Conservation (phyloP, 2,329 filamentous ascomycete genomes). For the Cercospora sesami region DNA sequence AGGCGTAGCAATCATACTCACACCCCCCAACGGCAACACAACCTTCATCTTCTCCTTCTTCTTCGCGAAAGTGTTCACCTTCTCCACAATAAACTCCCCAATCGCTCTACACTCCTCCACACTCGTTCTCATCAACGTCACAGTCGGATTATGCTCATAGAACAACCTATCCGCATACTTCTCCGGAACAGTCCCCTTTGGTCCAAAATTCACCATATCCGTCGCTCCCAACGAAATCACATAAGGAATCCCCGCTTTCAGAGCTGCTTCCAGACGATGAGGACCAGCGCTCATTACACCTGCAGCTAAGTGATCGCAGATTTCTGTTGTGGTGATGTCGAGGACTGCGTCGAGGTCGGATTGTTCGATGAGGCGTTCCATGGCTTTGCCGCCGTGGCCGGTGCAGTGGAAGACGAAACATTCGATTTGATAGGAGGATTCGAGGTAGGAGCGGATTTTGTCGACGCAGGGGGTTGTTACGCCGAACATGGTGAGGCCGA, state of each 20-base stretch:
- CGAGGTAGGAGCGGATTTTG: slow-evolving; percentile 54
- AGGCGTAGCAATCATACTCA: slow-evolving; percentile 61
- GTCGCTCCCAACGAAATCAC: slow-evolving; percentile 53
- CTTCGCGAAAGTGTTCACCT: slow-evolving; percentile 49
- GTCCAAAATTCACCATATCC: slow-evolving; percentile 67
- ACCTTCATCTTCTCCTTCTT: slow-evolving; percentile 52
- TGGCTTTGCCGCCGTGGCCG: slow-evolving; percentile 65
- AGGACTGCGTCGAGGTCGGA: slow-evolving; percentile 63
- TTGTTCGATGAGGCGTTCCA: slow-evolving; percentile 64
- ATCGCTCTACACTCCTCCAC: slow-evolving; percentile 57
- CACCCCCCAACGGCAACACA: slow-evolving; percentile 60
- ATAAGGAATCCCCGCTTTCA: slow-evolving; percentile 58
- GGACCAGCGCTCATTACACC: slow-evolving; percentile 63
- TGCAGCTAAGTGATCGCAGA: slow-evolving; percentile 61
- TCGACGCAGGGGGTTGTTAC: slow-evolving; percentile 69
- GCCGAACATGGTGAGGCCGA: slow-evolving; percentile 73
- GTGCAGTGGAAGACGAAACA: slow-evolving; percentile 70
- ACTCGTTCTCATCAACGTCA: slow-evolving; percentile 66
- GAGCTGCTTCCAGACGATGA: slow-evolving; percentile 58
- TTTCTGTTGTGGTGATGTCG: slow-evolving; percentile 71
- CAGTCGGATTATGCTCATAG: slow-evolving; percentile 65
- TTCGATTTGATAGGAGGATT: slow-evolving; percentile 53
- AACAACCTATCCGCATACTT: slow-evolving; percentile 54
- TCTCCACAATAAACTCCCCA: slow-evolving; percentile 57
- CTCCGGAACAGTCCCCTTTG: slow-evolving; percentile 56